Conservation (phyloP, 139 green algal genomes). For the Chlorella sorokiniana region DNA sequence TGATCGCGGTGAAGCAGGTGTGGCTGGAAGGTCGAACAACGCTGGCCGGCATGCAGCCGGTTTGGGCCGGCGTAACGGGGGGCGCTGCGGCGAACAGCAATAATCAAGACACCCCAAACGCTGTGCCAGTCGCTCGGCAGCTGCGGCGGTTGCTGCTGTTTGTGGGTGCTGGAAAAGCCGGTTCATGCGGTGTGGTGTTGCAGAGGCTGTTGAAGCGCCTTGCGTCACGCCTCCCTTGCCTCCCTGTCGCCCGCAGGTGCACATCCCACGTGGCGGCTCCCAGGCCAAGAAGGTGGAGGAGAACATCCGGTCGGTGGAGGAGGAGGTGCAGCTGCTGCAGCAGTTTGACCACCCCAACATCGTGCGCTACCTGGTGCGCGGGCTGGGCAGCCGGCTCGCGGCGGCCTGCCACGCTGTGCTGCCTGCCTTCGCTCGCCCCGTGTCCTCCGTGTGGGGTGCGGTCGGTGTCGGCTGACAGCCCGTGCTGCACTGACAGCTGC, state of each 20-base stretch:
- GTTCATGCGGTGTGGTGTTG: no score
- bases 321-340: constrained; percentile 85
- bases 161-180: no score
- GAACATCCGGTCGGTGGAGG: constrained; percentile 81
- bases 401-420: no score
- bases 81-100: no score
- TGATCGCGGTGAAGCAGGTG: constrained; percentile 97
- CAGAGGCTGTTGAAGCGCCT: neutral
- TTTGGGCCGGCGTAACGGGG: no score
- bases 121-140: no score
- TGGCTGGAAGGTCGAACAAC: no score
- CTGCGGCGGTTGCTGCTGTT: no score
- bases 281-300: constrained; percentile 54
- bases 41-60: neutral
- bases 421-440: no score
- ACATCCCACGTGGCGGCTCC: constrained; percentile 53
- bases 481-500: neutral
- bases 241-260: constrained; percentile 49
- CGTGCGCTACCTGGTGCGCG: constrained; percentile 84
- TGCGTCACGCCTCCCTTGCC: neutral
- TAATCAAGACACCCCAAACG: no score
- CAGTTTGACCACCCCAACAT: constrained; percentile 91
- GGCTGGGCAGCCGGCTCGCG: neutral
- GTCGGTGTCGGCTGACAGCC: no score
- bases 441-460: no score